Evolutionary conservation across 495 filamentous ascomycete species (phyloP).

Genomic region (Letharia lupina): DNA sequence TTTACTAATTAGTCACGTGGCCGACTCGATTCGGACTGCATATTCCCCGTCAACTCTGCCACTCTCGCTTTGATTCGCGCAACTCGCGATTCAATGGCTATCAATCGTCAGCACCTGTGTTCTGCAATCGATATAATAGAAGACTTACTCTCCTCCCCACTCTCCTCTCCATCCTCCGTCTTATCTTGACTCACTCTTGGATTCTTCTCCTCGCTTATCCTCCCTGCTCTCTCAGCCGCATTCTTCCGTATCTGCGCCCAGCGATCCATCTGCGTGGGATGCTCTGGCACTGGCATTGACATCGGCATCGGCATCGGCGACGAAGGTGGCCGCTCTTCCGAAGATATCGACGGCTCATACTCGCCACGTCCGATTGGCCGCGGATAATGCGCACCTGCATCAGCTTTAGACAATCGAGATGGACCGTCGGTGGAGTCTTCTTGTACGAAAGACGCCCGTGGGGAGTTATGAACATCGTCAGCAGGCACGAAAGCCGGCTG

Average conservation of each 20-base stretch:
- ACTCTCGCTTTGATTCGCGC: slow-evolving; percentile 97
- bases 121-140: not conserved
- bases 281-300: not conserved
- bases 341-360: slow-evolving; percentile 22
- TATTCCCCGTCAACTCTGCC: slow-evolving; percentile 81
- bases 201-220: slow-evolving; percentile 47
- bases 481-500: slow-evolving; percentile 74
- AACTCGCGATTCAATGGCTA: slow-evolving; percentile 90
- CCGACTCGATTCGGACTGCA: slow-evolving; percentile 40
- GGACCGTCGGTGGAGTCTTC: slow-evolving; percentile 19
- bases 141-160: slow-evolving; percentile 88
- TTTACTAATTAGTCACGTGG: not conserved
- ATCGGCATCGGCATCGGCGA: slow-evolving; percentile 31
- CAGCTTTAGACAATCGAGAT: slow-evolving; percentile 22
- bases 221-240: slow-evolving; percentile 67
- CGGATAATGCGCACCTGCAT: slow-evolving; percentile 21
- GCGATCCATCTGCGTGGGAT: slow-evolving; percentile 44
- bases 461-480: slow-evolving; percentile 44
- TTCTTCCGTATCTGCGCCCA: slow-evolving; percentile 97
- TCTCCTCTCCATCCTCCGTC: slow-evolving; percentile 76
- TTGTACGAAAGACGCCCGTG: slow-evolving; percentile 66
- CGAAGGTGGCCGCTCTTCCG: slow-evolving; percentile 22
- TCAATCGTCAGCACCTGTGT: slow-evolving; percentile 15
- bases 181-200: slow-evolving; percentile 32
- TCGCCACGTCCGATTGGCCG: slow-evolving; percentile 19